These are phyloP conservation scores for Nannizziopsis arthrosporioides DNA, from an alignment of 2,329 filamentous ascomycete species.

Conservation along the genomic window DNA sequence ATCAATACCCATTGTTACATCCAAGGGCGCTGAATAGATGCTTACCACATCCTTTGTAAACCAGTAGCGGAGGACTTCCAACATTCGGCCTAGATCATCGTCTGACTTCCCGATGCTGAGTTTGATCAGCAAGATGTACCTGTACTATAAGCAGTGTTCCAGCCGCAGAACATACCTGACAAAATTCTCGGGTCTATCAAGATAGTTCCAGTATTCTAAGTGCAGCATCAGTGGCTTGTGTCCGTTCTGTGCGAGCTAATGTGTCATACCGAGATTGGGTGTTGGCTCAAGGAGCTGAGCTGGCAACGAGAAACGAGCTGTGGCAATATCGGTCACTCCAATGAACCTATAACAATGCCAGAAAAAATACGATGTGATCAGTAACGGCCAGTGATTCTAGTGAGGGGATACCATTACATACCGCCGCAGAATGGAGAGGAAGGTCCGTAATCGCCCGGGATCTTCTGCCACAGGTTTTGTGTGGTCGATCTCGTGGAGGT, in stretches of 20 bases:
- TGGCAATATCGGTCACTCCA: slow-evolving; percentile 86
- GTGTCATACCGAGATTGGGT: slow-evolving; percentile 61
- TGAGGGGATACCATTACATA: slow-evolving; percentile 37
- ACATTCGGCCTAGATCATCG: slow-evolving; percentile 82
- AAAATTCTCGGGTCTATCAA: slow-evolving; percentile 90
- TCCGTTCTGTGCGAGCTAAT: background rate
- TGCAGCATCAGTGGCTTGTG: background rate
- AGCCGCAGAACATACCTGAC: slow-evolving; percentile 39
- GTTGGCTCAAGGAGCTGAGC: slow-evolving; percentile 92
- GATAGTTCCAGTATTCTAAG: slow-evolving; percentile 93
- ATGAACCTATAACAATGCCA: slow-evolving; percentile 57
- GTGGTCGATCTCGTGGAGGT: slow-evolving; percentile 12
- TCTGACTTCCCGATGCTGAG: slow-evolving; percentile 72
- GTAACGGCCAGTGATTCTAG: background rate
- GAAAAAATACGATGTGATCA: slow-evolving; percentile 4
- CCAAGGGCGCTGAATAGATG: background rate
- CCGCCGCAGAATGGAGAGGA: slow-evolving; percentile 78
- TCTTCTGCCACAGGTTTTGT: slow-evolving; percentile 58
- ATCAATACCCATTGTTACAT: background rate
- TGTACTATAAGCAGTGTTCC: slow-evolving; percentile 3
- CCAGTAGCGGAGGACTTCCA: slow-evolving; percentile 92
- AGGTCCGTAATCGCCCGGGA: slow-evolving; percentile 76
- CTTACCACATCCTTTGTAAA: slow-evolving; percentile 84
- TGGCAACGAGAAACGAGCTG: slow-evolving; percentile 89
- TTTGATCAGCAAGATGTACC: slow-evolving; percentile 18